These are phyloP conservation scores for Entomophthora muscae DNA, from an alignment of 371 early-diverging fungal genomes.

Conservation along the genomic window DNA sequence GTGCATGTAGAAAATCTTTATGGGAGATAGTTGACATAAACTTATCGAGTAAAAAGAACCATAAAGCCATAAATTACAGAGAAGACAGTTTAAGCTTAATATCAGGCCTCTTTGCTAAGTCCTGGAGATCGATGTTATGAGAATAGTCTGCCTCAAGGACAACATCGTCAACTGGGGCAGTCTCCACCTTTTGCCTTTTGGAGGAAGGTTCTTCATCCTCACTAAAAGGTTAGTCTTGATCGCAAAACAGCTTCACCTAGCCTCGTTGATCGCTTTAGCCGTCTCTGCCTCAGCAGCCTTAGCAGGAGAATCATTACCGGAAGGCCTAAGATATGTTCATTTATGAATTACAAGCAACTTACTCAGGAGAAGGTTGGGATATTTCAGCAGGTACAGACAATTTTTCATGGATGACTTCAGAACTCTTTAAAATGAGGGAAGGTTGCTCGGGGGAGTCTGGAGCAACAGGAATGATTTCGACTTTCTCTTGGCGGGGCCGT, in stretches of 20 bases:
- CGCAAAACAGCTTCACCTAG: neutral
- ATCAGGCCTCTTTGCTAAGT: neutral
- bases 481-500: neutral
- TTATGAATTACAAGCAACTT: neutral
- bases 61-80: too few species aligned
- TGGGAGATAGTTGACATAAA: too few species aligned
- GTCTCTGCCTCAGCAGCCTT: neutral
- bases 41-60: too few species aligned
- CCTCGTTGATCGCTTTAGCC: neutral
- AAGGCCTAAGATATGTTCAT: neutral
- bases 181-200: neutral
- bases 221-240: neutral
- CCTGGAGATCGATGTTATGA: neutral
- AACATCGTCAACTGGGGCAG: neutral
- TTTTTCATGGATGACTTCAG: neutral
- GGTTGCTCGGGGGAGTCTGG: neutral
- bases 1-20: too few species aligned
- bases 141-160: neutral
- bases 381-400: neutral
- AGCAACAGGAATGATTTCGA: neutral
- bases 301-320: neutral
- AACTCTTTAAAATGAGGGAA: neutral
- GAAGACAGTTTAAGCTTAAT: conserved; percentile 1
- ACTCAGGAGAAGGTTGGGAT: neutral
- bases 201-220: neutral